These are phyloP conservation scores for Alloascoidea hylecoeti DNA, from an alignment of 805 yeast genomes.

Conservation along the genomic window DNA sequence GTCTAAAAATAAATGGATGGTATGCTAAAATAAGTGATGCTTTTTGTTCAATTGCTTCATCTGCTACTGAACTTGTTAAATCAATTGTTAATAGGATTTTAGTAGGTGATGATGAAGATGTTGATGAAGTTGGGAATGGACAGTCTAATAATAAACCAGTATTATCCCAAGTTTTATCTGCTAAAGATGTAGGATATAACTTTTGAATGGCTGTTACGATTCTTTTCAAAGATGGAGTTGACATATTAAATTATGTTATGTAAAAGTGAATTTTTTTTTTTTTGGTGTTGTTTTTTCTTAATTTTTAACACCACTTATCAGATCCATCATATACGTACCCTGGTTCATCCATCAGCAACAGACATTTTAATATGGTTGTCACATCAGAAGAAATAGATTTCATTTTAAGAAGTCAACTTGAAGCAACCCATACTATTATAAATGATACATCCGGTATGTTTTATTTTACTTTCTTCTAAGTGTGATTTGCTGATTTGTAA, in stretches of 20 bases:
- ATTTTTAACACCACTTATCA: no score
- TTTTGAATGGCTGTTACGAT: constrained; percentile 32
- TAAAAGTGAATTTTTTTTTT: no score
- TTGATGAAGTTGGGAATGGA: constrained; percentile 16
- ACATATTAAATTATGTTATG: no score
- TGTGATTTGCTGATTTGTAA: neutral
- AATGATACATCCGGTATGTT: constrained; percentile 43
- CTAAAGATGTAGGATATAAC: constrained; percentile 67
- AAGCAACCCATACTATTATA: constrained; percentile 42
- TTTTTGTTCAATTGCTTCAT: constrained; percentile 56
- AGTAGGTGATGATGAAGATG: constrained; percentile 6
- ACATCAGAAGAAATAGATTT: neutral
- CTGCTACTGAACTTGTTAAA: constrained; percentile 67
- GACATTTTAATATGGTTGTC: no score
- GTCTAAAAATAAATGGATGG: constrained; percentile 84
- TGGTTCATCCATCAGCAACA: no score
- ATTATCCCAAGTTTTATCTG: constrained; percentile 90
- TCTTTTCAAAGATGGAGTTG: neutral
- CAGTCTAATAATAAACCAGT: constrained; percentile 83
- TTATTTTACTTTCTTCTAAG: constrained; percentile 9
- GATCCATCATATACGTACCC: no score
- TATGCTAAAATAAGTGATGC: constrained; percentile 65
- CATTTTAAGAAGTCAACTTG: neutral
- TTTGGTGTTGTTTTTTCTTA: no score
- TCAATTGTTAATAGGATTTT: constrained; percentile 63